These are phyloP conservation scores for Xanthoconium stramineum DNA, from an alignment of 768 basidiomycete species.

Conservation along the genomic window DNA sequence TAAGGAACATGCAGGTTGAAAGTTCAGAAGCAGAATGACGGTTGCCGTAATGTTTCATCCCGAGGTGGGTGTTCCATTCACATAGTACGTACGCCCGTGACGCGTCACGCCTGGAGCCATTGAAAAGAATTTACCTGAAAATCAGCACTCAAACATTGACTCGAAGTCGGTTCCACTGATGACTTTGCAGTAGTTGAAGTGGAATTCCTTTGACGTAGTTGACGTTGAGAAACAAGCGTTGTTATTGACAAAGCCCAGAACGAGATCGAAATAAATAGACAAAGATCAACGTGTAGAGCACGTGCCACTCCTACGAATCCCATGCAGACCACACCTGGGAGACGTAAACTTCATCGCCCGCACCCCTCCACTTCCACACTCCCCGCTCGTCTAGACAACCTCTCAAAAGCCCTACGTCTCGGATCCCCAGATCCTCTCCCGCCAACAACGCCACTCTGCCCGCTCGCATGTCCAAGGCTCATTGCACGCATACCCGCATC, in stretches of 20 bases:
- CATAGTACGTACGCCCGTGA: no score
- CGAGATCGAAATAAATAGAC: not conserved
- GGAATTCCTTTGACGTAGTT: no score
- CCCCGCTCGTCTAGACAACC: constrained; percentile 12
- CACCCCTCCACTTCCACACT: constrained; percentile 16
- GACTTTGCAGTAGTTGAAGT: no score
- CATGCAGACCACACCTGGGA: not conserved
- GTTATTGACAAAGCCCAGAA: not conserved
- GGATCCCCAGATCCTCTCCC: constrained; percentile 16
- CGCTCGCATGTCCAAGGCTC: constrained; percentile 27
- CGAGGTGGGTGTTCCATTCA: no score
- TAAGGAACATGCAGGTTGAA: no score
- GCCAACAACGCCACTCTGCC: not conserved
- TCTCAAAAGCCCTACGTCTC: constrained; percentile 24
- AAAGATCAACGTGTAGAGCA: not conserved
- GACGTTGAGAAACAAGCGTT: no score
- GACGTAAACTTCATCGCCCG: not conserved
- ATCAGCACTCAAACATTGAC: no score
- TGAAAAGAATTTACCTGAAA: no score
- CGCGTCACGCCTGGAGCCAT: no score
- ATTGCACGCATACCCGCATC: constrained; percentile 24
- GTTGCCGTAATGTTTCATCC: no score
- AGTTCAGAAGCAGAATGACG: no score
- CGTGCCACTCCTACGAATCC: not conserved
- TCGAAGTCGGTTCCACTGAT: no score